Base-by-base conservation (phyloP, 441 rosid species). In the Bruguiera hainesii region DNA sequence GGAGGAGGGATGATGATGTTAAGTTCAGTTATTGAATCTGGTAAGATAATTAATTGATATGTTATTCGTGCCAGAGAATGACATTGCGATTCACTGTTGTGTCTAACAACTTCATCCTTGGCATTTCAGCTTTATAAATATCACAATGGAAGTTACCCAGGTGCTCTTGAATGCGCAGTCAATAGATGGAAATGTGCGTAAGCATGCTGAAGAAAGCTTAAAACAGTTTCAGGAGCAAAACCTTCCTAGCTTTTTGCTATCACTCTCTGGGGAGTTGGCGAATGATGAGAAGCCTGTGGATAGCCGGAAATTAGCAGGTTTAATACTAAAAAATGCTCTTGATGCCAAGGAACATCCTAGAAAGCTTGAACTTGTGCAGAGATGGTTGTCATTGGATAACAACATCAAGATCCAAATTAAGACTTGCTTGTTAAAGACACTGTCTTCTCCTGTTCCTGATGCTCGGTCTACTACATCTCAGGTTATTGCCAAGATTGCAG, bases 221-320 rank as follows among this genome's bases (percentile, higher is more conserved):
- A 91, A 82, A 55, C 96, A 77, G 70, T 87, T 85, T 61, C 87
- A 86, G 72, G 93, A 84, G 72, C 82, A 77, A 53, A 81, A 79
- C 52, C 79, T 83, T 23, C 85, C 87, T 1, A 13, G 74, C 60
- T 83, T 83, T 61, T 71, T 83, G 31, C 39, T 83, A 11, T 83
- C 85, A 3, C 73, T 83, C 6, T 76, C 87, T 5, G 76, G 71
- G 6, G 87, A 83, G 69, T 67, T 83, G 58, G 80, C 82, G 2
- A 81, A 77, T 74, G 80, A 83, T 13, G 87, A 83, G 6, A 83
- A 83, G 50, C 87, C 87, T 29, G 81, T 66, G 26, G 87, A 83
- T 28, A 79, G 83, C 23, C 87, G 87, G 20, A 83, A 73, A 63
- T 66, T 83, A 69, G 87, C 87, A 18, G 87, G 87, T 53, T 67